A percentile compares a stretch with the other conserved stretches of the same genome.
These are phyloP conservation scores for Candida gorgasii DNA, from an alignment of 805 yeast genomes.

Conservation along the genomic window DNA sequence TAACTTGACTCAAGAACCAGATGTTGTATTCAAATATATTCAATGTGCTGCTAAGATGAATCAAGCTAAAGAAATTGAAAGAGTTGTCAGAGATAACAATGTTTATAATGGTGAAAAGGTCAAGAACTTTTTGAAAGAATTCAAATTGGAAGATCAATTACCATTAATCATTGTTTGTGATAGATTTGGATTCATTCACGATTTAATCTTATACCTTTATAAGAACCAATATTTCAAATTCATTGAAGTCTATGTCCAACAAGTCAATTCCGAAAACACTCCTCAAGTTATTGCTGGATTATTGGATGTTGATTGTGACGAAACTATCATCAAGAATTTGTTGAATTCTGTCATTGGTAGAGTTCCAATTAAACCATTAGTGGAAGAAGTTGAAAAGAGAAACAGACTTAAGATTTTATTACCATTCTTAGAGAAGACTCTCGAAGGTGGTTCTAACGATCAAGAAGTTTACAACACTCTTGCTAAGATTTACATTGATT, in stretches of 20 bases:
- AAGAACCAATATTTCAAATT: conserved; percentile 95
- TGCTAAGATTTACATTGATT: conserved; percentile 97
- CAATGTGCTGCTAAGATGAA: conserved; percentile 90
- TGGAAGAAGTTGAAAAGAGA: conserved; percentile 94
- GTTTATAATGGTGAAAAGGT: conserved; percentile 97
- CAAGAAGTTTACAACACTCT: conserved; percentile 91
- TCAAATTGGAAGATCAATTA: conserved; percentile 88
- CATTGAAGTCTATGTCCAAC: conserved; percentile 97
- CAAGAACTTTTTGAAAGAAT: conserved; percentile 94
- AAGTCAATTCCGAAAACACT: conserved; percentile 92
- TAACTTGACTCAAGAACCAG: conserved; percentile 89
- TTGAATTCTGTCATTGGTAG: conserved; percentile 87
- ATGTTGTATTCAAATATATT: conserved; percentile 93
- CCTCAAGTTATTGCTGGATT: conserved; percentile 97
- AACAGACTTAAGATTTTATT: conserved; percentile 87
- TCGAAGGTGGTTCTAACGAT: conserved; percentile 81
- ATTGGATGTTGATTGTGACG: conserved; percentile 97
- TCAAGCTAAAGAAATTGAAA: conserved; percentile 91
- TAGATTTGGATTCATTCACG: conserved; percentile 88
- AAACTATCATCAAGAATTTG: conserved; percentile 75
- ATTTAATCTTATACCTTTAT: conserved; percentile 88
- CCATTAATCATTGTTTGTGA: conserved; percentile 97
- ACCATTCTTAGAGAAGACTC: conserved; percentile 89
- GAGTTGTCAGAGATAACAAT: conserved; percentile 90
- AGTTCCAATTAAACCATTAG: conserved; percentile 87